Evolutionary conservation across 1,284 basidiomycete species (phyloP).

Genomic region (Cutaneotrichosporon cutaneum): DNA sequence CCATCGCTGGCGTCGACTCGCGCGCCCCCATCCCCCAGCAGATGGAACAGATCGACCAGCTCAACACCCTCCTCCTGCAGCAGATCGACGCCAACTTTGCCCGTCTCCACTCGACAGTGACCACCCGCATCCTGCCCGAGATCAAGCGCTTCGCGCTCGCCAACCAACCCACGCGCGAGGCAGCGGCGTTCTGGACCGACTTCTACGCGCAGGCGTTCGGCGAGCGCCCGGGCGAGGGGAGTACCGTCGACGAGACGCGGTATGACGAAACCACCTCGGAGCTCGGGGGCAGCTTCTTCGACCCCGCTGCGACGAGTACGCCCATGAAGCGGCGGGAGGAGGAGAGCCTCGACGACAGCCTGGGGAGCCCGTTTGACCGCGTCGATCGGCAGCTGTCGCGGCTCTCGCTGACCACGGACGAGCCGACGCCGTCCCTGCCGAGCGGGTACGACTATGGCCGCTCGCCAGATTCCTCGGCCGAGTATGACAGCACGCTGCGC

Average conservation of each 20-base stretch:
- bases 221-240: constrained; percentile 18
- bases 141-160: constrained; percentile 83
- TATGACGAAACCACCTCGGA: constrained; percentile 36
- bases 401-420: constrained; percentile 28
- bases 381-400: constrained; percentile 65
- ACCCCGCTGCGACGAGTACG: constrained; percentile 39
- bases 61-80: constrained; percentile 77
- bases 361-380: constrained; percentile 72
- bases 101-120: constrained; percentile 80
- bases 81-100: constrained; percentile 94
- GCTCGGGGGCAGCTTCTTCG: constrained; percentile 37
- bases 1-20: constrained; percentile 72
- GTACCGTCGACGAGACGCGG: constrained; percentile 16
- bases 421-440: constrained; percentile 43
- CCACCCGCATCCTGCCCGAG: constrained; percentile 75
- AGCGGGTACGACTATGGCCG: constrained; percentile 30
- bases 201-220: constrained; percentile 67
- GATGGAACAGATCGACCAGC: constrained; percentile 90
- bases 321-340: constrained; percentile 32
- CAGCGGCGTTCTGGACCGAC: constrained; percentile 93
- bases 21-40: constrained; percentile 66
- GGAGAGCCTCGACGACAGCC: constrained; percentile 63
- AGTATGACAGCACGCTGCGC: constrained; percentile 2
- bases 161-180: constrained; percentile 81
- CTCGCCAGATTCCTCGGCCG: background rate